These are phyloP conservation scores for Trichophyton rubrum DNA, from an alignment of 2,329 filamentous ascomycete genomes.

Conservation along the genomic window DNA sequence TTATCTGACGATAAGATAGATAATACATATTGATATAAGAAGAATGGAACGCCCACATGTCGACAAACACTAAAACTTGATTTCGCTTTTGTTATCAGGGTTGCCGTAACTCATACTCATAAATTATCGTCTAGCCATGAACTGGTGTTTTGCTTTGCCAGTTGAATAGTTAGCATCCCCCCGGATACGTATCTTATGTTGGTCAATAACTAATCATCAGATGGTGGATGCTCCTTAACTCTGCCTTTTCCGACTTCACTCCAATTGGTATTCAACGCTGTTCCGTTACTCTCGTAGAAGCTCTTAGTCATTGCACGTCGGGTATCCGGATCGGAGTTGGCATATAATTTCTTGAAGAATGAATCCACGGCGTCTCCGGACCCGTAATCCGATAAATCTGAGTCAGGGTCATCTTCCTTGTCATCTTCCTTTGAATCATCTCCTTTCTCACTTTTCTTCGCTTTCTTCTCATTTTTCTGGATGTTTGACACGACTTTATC, in stretches of 20 bases:
- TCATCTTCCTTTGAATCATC: constrained; percentile 27
- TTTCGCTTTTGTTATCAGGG: not conserved
- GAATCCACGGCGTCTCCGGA: constrained; percentile 53
- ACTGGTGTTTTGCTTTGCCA: not conserved
- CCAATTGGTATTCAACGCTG: constrained; percentile 87
- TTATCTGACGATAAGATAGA: too few relatives aligned
- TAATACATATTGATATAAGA: not conserved
- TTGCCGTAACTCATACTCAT: not conserved
- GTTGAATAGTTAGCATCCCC: not conserved
- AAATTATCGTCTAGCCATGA: not conserved
- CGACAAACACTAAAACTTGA: not conserved
- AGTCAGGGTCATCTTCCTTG: constrained; percentile 38
- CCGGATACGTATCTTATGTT: not conserved
- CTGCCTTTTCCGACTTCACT: constrained; percentile 58
- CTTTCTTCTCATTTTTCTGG: constrained; percentile 22
- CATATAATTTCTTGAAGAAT: constrained; percentile 89
- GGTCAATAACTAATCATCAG: constrained; percentile 7
- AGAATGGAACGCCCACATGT: not conserved
- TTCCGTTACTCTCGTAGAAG: constrained; percentile 87
- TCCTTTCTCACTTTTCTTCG: constrained; percentile 15
- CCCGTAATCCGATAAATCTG: constrained; percentile 38
- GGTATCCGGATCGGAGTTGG: constrained; percentile 62
- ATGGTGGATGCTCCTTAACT: constrained; percentile 41
- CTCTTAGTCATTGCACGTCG: constrained; percentile 96
- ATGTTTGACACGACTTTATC: constrained; percentile 56